Percentiles rank a stretch among this genome's conserved stretches.
Conservation (phyloP, 345 rosid species). For the Iberis pinnata region DNA sequence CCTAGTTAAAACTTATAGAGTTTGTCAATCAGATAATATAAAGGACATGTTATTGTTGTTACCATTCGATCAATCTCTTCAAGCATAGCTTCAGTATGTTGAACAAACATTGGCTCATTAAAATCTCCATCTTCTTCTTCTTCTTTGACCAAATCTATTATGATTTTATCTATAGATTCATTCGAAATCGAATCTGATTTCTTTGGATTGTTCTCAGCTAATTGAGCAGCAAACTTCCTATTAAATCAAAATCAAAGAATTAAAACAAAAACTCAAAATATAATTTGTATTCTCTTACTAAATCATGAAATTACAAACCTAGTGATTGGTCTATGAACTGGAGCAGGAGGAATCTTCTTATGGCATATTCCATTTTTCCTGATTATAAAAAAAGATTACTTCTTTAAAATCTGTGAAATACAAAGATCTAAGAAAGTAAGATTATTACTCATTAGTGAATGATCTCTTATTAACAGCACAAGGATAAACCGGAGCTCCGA, state of each 20-base stretch:
- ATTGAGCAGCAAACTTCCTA: constrained; percentile 76
- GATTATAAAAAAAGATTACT: neutral
- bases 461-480: constrained; percentile 61
- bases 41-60: no score
- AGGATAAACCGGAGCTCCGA: constrained; percentile 58
- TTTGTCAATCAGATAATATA: no score
- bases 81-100: constrained; percentile 80
- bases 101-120: constrained; percentile 75
- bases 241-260: constrained; percentile 13
- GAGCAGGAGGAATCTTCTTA: constrained; percentile 48
- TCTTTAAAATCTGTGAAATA: no score
- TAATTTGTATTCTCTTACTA: no score
- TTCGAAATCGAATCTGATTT: constrained; percentile 29
- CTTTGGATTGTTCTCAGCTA: constrained; percentile 57
- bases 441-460: constrained; percentile 46
- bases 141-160: constrained; percentile 32
- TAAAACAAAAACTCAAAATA: neutral
- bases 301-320: constrained; percentile 31
- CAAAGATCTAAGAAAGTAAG: neutral
- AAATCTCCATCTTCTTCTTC: constrained; percentile 44
- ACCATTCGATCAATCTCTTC: constrained; percentile 91
- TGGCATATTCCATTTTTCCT: constrained; percentile 43
- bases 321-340: constrained; percentile 74
- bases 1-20: no score
- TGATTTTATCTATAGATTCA: constrained; percentile 36